Conservation (phyloP, 306 rosid genomes). For the Glycine latifolia region DNA sequence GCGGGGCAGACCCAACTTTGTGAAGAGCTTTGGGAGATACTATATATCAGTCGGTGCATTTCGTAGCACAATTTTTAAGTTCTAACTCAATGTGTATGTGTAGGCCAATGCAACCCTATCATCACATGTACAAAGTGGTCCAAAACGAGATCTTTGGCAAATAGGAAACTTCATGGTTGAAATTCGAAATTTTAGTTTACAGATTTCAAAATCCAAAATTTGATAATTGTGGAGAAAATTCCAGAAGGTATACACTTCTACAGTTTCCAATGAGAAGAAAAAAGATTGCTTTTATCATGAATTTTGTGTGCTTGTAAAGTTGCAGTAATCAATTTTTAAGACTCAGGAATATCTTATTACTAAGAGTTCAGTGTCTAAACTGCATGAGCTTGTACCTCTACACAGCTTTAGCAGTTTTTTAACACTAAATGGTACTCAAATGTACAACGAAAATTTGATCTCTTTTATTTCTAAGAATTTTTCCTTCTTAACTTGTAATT, state of each 20-base stretch:
- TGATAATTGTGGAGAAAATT: background rate
- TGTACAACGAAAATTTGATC: too few relatives aligned
- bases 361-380: too few relatives aligned
- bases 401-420: too few relatives aligned
- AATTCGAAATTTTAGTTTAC: background rate
- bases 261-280: too few relatives aligned
- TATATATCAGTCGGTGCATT: constrained; percentile 29
- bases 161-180: background rate
- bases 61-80: background rate
- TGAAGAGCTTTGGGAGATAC: background rate
- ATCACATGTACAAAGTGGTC: constrained; percentile 39
- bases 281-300: background rate
- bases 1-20: constrained; percentile 25
- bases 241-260: too few relatives aligned
- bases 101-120: constrained; percentile 36
- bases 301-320: background rate
- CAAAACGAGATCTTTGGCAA: too few relatives aligned
- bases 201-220: too few relatives aligned
- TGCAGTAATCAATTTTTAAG: background rate
- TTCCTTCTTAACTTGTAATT: too few relatives aligned
- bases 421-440: too few relatives aligned
- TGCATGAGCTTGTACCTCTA: too few relatives aligned
- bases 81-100: background rate
- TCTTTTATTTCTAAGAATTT: too few relatives aligned
- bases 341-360: too few relatives aligned